Conservation (phyloP, 176 grass and related monocot genomes). For the Hyparrhenia diplandra region DNA sequence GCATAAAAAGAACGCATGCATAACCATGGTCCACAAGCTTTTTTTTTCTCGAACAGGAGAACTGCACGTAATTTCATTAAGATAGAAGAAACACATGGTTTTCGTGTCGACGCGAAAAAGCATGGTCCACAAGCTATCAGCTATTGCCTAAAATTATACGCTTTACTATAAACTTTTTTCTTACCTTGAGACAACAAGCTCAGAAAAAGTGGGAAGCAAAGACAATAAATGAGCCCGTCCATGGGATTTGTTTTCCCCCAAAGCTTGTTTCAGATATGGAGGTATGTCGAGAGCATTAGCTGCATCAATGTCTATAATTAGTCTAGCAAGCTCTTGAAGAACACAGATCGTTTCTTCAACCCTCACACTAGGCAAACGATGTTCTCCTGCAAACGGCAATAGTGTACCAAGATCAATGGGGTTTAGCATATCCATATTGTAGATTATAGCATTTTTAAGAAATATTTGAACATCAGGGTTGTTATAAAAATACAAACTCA, state of each 20-base stretch:
- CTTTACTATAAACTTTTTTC: constrained; percentile 11
- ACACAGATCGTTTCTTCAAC: constrained; percentile 79
- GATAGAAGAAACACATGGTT: no score
- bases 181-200: constrained; percentile 97
- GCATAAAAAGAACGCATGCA: not conserved
- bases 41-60: no score
- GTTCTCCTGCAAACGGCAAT: constrained; percentile 52
- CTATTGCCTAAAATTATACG: not conserved
- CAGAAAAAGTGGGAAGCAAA: constrained; percentile 82
- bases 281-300: constrained; percentile 63
- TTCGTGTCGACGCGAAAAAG: no score
- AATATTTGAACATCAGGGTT: constrained; percentile 2
- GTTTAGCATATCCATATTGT: constrained; percentile 2
- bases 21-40: not conserved
- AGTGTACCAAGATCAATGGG: constrained; percentile 31
- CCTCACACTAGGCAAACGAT: constrained; percentile 70
- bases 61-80: no score
- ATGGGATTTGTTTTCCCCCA: constrained; percentile 44
- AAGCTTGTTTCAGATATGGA: constrained; percentile 54
- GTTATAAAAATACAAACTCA: constrained; percentile 11
- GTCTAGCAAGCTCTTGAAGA: constrained; percentile 89
- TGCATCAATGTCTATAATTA: constrained; percentile 66
- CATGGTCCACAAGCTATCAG: not conserved
- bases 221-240: constrained; percentile 72
- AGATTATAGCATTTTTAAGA: not conserved